Percentiles rank a stretch among this genome's conserved stretches.
These are phyloP conservation scores for Ophiostoma novo-ulmi DNA, from an alignment of 2,329 filamentous ascomycete genomes.

Conservation along the genomic window DNA sequence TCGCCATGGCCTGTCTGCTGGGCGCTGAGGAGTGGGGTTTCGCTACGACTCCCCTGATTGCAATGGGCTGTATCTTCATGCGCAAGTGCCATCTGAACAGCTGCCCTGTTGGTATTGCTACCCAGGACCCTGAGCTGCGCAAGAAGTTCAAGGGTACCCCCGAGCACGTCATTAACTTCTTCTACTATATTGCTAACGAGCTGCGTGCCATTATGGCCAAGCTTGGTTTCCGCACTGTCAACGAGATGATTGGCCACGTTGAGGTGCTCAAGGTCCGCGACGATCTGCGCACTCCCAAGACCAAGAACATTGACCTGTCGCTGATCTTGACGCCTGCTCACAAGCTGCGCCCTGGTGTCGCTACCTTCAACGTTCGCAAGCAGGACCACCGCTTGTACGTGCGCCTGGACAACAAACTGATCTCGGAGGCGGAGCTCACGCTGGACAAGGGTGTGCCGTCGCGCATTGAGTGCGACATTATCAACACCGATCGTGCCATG, in stretches of 20 bases:
- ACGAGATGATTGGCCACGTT: conserved; percentile 94
- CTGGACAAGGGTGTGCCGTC: conserved; percentile 91
- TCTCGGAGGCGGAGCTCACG: conserved; percentile 89
- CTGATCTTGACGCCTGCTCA: conserved; percentile 94
- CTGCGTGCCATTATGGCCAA: conserved; percentile 95
- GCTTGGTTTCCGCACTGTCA: conserved; percentile 89
- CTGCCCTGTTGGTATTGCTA: conserved; percentile 88
- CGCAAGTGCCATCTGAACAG: conserved; percentile 70
- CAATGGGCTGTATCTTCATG: conserved; percentile 97
- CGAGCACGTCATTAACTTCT: conserved; percentile 98
- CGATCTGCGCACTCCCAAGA: conserved; percentile 76
- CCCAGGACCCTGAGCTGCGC: conserved; percentile 87
- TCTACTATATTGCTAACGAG: conserved; percentile 96
- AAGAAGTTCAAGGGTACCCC: conserved; percentile 92
- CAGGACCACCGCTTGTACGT: conserved; percentile 93
- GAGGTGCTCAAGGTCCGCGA: conserved; percentile 83
- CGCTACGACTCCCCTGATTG: conserved; percentile 87
- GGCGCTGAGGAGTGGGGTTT: conserved; percentile 99
- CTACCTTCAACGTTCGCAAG: conserved; percentile 96
- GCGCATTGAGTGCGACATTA: conserved; percentile 89
- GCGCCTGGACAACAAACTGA: conserved; percentile 93
- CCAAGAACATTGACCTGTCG: conserved; percentile 85
- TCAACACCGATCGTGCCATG: conserved; percentile 92
- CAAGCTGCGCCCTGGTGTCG: conserved; percentile 86
- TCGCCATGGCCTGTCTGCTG: conserved; percentile 88